Conservation (phyloP, 805 yeast species). For the Vanderwaltozyma tropicalis region DNA sequence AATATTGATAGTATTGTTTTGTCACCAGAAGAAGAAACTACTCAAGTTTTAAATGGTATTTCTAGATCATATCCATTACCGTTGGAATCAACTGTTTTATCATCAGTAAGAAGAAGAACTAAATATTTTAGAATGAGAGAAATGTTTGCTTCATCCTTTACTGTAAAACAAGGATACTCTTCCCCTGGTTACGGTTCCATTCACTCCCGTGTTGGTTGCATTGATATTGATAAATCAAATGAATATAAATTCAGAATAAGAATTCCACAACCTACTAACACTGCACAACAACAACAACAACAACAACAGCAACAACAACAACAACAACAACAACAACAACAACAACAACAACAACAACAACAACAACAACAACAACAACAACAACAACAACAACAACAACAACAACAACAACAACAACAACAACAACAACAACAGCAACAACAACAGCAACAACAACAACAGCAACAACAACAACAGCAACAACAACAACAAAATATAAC, state of each 20-base stretch:
- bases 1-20: constrained; percentile 28
- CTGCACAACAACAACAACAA: constrained; percentile 18
- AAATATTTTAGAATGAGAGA: constrained; percentile 82
- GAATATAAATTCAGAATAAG: constrained; percentile 50
- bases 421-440: constrained; percentile 5
- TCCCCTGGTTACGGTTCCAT: constrained; percentile 49
- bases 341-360: constrained; percentile 20
- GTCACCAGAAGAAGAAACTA: constrained; percentile 89
- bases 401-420: constrained; percentile 9
- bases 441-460: constrained; percentile 7
- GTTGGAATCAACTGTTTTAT: constrained; percentile 58
- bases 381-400: constrained; percentile 10
- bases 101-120: constrained; percentile 62
- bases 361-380: constrained; percentile 21
- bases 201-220: constrained; percentile 56
- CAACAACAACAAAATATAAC: neutral
- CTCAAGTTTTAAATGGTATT: constrained; percentile 83
- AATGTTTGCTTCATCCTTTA: constrained; percentile 74
- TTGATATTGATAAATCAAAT: constrained; percentile 60
- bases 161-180: constrained; percentile 30
- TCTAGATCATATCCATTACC: constrained; percentile 74
- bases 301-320: constrained; percentile 17
- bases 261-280: constrained; percentile 34
- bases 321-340: constrained; percentile 21
- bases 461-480: constrained; percentile 4